A percentile compares a stretch with the other conserved stretches of the same genome.
Conservation (phyloP, 768 basidiomycete genomes). For the Suillus variegatus region DNA sequence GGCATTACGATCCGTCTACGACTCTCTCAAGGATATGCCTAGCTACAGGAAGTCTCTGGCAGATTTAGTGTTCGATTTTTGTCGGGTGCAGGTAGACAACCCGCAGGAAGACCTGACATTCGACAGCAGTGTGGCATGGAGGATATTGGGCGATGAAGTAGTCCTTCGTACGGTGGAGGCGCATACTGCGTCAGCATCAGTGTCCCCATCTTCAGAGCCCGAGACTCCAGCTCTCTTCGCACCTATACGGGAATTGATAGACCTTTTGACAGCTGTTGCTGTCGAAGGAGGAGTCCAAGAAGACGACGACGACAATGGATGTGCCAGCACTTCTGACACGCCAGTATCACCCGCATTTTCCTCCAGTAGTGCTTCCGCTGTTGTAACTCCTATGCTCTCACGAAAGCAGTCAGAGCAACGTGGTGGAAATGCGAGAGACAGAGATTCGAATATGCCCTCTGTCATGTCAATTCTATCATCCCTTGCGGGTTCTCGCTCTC, state of each 20-base stretch:
- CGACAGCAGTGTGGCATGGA: slow-evolving; percentile 45
- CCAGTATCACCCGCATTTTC: slow-evolving; percentile 36
- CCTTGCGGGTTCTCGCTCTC: slow-evolving; percentile 62
- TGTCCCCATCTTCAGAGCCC: slow-evolving; percentile 9
- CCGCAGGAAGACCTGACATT: slow-evolving; percentile 22
- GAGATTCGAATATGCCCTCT: slow-evolving; percentile 52
- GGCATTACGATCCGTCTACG: slow-evolving; percentile 58
- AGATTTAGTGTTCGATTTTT: slow-evolving; percentile 58
- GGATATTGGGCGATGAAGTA: slow-evolving; percentile 68
- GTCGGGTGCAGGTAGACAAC: slow-evolving; percentile 35
- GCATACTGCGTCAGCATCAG: slow-evolving; percentile 14
- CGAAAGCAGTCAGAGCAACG: slow-evolving; percentile 60
- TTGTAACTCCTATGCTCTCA: slow-evolving; percentile 55
- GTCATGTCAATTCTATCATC: slow-evolving; percentile 69
- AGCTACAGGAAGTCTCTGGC: slow-evolving; percentile 56
- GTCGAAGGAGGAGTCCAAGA: slow-evolving; percentile 32
- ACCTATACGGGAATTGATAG: slow-evolving; percentile 32
- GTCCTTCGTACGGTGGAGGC: slow-evolving; percentile 54
- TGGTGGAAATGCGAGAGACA: slow-evolving; percentile 44
- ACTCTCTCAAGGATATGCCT: slow-evolving; percentile 69
- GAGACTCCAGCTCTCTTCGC: slow-evolving; percentile 21
- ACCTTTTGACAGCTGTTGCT: slow-evolving; percentile 44
- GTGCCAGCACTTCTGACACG: slow-evolving; percentile 39
- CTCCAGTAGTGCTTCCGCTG: slow-evolving; percentile 28
- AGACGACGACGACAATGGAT: slow-evolving; percentile 46